Conservation (phyloP, 2,329 filamentous ascomycete species). For the Pestalotiopsis sp. region DNA sequence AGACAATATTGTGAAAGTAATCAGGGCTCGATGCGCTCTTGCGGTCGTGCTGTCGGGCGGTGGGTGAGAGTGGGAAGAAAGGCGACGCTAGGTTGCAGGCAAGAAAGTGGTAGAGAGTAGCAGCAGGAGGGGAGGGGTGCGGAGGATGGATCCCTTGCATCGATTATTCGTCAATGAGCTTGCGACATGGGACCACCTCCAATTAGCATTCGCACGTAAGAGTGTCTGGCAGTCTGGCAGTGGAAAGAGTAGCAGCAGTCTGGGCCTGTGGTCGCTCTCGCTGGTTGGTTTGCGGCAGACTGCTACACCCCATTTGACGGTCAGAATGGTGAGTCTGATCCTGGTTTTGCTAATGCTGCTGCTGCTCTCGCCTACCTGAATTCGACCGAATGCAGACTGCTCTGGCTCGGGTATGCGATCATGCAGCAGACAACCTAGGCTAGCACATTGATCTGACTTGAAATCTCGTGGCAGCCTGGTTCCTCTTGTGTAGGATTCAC, state of each 20-base stretch:
- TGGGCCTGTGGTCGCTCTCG: background rate
- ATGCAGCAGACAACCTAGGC: background rate
- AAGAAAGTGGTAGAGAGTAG: background rate
- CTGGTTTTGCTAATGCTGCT: too few relatives aligned
- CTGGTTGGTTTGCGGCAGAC: too few relatives aligned
- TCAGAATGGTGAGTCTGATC: background rate
- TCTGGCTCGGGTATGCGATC: background rate
- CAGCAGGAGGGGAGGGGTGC: background rate
- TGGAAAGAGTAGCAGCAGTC: background rate
- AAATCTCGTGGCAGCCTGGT: constrained; percentile 9
- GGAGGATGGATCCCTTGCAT: constrained; percentile 2
- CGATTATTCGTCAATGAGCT: background rate
- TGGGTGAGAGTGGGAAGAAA: background rate
- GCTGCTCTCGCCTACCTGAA: background rate
- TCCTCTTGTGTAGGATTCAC: background rate
- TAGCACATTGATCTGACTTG: constrained; percentile 3
- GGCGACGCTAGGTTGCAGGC: background rate
- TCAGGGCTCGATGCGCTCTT: too few relatives aligned
- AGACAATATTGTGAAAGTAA: too few relatives aligned
- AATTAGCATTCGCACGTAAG: constrained; percentile 6
- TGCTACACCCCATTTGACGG: background rate
- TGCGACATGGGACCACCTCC: background rate
- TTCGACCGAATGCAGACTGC: background rate
- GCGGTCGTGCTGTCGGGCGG: background rate
- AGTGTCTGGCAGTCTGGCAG: background rate